phyloP scores from a whole-genome alignment of 768 basidiomycete genomes.

The Hortiboletus flavorubellus region DNA sequence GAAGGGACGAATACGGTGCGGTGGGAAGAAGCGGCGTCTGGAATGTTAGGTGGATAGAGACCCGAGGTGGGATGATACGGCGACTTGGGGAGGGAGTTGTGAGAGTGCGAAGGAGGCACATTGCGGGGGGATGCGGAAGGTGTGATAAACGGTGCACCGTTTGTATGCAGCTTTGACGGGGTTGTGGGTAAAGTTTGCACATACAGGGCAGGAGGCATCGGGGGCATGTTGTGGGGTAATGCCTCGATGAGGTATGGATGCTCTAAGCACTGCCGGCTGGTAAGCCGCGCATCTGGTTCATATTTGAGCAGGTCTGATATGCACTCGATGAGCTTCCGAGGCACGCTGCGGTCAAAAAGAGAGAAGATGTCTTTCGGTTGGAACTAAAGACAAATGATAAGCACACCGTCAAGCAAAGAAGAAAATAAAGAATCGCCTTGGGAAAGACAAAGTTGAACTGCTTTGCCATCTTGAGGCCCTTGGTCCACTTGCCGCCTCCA shows the following conservation, averaged over 20 bases:
- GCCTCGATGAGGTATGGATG: constrained; percentile 89
- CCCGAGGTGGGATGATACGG: constrained; percentile 38
- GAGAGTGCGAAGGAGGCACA: constrained; percentile 49
- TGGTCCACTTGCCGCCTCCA: constrained; percentile 88
- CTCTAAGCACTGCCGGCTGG: constrained; percentile 81
- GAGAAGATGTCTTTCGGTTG: constrained; percentile 63
- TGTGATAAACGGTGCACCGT: constrained; percentile 36
- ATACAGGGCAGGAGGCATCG: constrained; percentile 53
- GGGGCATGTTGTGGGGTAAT: constrained; percentile 60
- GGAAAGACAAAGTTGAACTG: constrained; percentile 84
- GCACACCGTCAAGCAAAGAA: not conserved
- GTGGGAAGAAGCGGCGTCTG: constrained; percentile 49
- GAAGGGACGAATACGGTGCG: constrained; percentile 51
- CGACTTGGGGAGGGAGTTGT: constrained; percentile 39
- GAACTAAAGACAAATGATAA: constrained; percentile 40
- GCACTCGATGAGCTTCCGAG: constrained; percentile 81
- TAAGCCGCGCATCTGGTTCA: constrained; percentile 84
- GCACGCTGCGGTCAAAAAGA: constrained; percentile 77
- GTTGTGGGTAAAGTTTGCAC: constrained; percentile 37
- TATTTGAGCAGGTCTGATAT: constrained; percentile 91
- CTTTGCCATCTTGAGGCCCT: constrained; percentile 84
- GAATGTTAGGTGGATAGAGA: constrained; percentile 40
- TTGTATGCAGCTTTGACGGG: constrained; percentile 35
- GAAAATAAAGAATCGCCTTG: constrained; percentile 52
- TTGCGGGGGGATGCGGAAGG: constrained; percentile 42